Percentiles rank a stretch among this genome's conserved stretches.
phyloP scores from a whole-genome alignment of 2,329 filamentous ascomycete species.

The Aspergillus pseudonomiae region DNA sequence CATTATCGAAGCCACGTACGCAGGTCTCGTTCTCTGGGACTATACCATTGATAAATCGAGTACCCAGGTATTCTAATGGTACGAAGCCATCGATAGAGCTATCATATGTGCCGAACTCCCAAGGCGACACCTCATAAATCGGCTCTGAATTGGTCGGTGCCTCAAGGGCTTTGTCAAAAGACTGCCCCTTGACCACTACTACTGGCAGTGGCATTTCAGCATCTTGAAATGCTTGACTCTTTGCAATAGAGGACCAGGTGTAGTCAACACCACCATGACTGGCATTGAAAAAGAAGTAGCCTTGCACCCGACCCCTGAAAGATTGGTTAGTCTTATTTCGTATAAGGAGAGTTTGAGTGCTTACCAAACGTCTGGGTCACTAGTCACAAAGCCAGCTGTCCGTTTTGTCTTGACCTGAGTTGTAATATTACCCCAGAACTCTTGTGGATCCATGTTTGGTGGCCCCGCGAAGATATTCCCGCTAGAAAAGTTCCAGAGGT shows the following conservation, averaged over 20 bases:
- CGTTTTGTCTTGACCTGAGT: constrained; percentile 59
- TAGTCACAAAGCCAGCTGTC: constrained; percentile 58
- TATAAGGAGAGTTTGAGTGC: too few relatives aligned
- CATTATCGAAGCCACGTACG: constrained; percentile 78
- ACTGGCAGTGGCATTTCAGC: constrained; percentile 72
- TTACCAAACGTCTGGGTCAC: too few relatives aligned
- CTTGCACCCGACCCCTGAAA: constrained; percentile 46
- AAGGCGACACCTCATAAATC: constrained; percentile 74
- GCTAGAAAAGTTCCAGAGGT: constrained; percentile 26
- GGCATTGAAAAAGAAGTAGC: too few relatives aligned
- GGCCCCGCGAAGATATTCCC: too few relatives aligned
- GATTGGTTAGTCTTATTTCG: too few relatives aligned
- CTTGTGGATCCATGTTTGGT: not conserved
- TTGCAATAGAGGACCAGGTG: constrained; percentile 76
- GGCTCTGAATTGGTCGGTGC: constrained; percentile 43
- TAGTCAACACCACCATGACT: constrained; percentile 69
- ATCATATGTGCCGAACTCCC: constrained; percentile 75
- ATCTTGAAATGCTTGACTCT: constrained; percentile 59
- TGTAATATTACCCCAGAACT: constrained; percentile 31
- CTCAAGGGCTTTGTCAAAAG: constrained; percentile 61
- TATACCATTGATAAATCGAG: constrained; percentile 66
- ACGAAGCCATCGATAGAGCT: constrained; percentile 70
- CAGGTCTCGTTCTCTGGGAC: constrained; percentile 62
- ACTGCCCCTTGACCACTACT: constrained; percentile 66
- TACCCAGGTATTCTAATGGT: constrained; percentile 69